Base-by-base conservation (phyloP, 2,329 filamentous ascomycete species). In the Fusarium albosuccineum region DNA sequence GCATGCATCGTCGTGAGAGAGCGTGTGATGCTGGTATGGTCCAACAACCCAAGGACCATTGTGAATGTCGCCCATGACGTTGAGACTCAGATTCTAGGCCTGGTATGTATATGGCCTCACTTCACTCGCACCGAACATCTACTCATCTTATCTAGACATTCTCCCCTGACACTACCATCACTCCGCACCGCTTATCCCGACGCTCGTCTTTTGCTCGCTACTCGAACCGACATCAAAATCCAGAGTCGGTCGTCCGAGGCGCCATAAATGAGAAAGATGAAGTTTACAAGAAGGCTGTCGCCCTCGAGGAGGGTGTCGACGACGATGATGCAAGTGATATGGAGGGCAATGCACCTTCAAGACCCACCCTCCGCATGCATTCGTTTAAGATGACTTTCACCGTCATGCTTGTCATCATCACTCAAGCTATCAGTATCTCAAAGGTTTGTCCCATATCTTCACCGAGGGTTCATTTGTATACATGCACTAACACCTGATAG, bases 231-330 rank as follows among this genome's bases (percentile, higher is more conserved):
- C 22, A 22, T 22, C 22, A 22, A 22, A 22, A 22, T 5, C 22
- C 22, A 22, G 22, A 22, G 22, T 22, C 22, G 4, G 62, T 68
- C 5, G 59, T 74, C 3, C 71, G 72, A n/a, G 72, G 72, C 14
- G 71, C 62, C 1, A 68, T 74, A 37, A 65, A 74, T 16, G 72
- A 74, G 60, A 72, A 60, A 22, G 64, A 74, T 40, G 67, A 70
- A 14, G 36, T 74, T 7, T 74, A 72, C 34, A 61, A 67, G 7
- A 61, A 58, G 1, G 72, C 72, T 9, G 62, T 74, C 46, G 64
- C 68, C 27, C 68, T 74, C 2, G 72, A 74, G 9, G 72, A 74
- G 45, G 71, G 71, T 0, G 59, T 77, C 4, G 61, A 42, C 6
- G 71, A 70, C 0, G 65, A 70, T 1, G 67, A 59, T 22, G 22